Base-by-base conservation (phyloP, 2,329 filamentous ascomycete species). In the Lachnellula subtilissima region DNA sequence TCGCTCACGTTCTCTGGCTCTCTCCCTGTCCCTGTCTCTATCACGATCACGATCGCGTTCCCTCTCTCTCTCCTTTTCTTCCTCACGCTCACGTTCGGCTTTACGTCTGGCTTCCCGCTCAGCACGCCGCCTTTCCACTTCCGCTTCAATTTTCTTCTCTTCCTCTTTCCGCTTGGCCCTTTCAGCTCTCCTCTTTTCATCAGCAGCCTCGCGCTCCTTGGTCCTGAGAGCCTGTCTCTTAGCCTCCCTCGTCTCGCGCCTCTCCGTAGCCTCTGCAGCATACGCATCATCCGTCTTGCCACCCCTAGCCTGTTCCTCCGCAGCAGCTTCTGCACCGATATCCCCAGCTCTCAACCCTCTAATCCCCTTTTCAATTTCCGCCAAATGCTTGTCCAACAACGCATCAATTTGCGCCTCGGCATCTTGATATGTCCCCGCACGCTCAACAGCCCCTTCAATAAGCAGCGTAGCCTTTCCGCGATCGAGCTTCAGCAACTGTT, bases 371-470 rank as follows among this genome's bases (percentile, higher is more conserved):
- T 91, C 86, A 56, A 91, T 89, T 25, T 84, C 80, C 9, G 76
- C 75, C 48, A 85, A 78, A 60, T 78, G 72, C 53, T 74, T 68
- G 65, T 89, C 83, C 56, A 93, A 87, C 57, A 91, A 76, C 28
- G 80, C 75, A 57, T 85, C 81, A 49, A 92, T 84, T 50, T 85
- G 81, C 7, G 80, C 77, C 64, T 89, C 83, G 0, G 87, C 87
- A 63, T 83, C 82, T 57, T 86, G 83, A 65, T 93, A 94, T 28
- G 91, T 83, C 25, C 87, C 86, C 19, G 84, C 86, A 58, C 89
- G 83, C 65, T 92, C 88, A 17, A 90, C 81, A 1, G 87, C 87
- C 55, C 89, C 89, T 69, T 92, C 88, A 42, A 92, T 85, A 4
- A 95, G 79, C 0, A 87, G 83, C 1, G 86, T 84, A 4, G 88